Percentiles rank a stretch among this genome's conserved stretches.
Evolutionary conservation across 1,284 basidiomycete genomes (phyloP).

Genomic region (Ustilago cynodontis): DNA sequence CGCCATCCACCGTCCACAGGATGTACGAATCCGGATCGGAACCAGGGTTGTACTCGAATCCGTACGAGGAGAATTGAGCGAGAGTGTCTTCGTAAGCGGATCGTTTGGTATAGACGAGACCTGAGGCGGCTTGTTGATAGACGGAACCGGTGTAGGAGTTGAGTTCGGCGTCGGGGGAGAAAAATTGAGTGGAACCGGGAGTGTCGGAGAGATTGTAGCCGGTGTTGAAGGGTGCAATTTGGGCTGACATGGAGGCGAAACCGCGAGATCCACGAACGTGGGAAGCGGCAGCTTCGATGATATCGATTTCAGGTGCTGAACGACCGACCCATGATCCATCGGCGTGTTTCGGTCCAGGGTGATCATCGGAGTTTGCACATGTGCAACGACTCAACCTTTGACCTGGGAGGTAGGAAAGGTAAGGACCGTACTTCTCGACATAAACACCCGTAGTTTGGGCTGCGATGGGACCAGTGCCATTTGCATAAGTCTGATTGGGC

Average conservation of each 20-base stretch:
- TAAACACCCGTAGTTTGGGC: slow-evolving; percentile 62
- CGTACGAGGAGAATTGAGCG: slow-evolving; percentile 71
- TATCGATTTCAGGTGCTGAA: slow-evolving; percentile 86
- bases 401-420: slow-evolving; percentile 61
- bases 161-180: slow-evolving; percentile 35
- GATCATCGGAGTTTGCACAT: slow-evolving; percentile 57
- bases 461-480: slow-evolving; percentile 61
- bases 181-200: slow-evolving; percentile 33
- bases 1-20: slow-evolving; percentile 48
- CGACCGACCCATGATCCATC: slow-evolving; percentile 71
- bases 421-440: slow-evolving; percentile 56
- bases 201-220: slow-evolving; percentile 71
- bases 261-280: slow-evolving; percentile 49
- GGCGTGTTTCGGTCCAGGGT: slow-evolving; percentile 61
- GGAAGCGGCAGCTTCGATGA: slow-evolving; percentile 77
- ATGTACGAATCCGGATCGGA: slow-evolving; percentile 47
- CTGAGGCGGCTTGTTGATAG: slow-evolving; percentile 68
- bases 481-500: slow-evolving; percentile 62
- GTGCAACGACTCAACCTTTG: slow-evolving; percentile 65
- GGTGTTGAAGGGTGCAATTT: slow-evolving; percentile 64
- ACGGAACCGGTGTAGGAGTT: slow-evolving; percentile 64
- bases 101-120: slow-evolving; percentile 58
- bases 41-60: slow-evolving; percentile 74
- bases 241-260: slow-evolving; percentile 58
- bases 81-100: slow-evolving; percentile 54